Conservation (phyloP, 1,139 yeast genomes). For the Nakaseomyces kungkrabaensis region DNA sequence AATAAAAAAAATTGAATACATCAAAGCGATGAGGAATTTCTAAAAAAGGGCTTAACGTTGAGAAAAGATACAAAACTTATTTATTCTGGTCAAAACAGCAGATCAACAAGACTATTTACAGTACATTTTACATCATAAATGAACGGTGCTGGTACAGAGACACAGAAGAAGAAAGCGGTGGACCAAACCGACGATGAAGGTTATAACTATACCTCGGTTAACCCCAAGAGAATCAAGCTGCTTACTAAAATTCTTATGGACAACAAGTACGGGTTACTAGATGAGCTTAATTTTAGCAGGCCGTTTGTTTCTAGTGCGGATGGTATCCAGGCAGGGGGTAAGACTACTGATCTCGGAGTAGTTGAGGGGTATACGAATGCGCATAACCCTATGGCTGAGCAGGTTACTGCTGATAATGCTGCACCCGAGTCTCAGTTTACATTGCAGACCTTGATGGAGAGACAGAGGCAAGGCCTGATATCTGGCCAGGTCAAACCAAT, state of each 20-base stretch:
- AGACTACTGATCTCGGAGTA: neutral
- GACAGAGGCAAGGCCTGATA: neutral
- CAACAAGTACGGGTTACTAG: constrained; percentile 24
- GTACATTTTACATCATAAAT: too few species aligned
- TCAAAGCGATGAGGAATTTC: too few species aligned
- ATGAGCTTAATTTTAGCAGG: constrained; percentile 21
- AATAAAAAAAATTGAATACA: too few species aligned
- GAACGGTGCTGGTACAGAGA: neutral
- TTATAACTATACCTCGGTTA: neutral
- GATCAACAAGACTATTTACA: too few species aligned
- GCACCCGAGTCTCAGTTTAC: neutral
- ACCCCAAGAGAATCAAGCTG: constrained; percentile 15
- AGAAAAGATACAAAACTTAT: too few species aligned
- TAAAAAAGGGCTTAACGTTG: too few species aligned
- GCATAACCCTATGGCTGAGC: neutral
- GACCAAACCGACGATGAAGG: neutral
- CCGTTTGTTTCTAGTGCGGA: constrained; percentile 5
- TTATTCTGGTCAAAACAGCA: too few species aligned
- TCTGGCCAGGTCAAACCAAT: constrained; percentile 5
- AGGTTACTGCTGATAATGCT: neutral
- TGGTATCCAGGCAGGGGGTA: constrained; percentile 1
- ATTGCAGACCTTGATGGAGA: neutral
- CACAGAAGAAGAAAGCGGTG: neutral
- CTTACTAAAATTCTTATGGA: constrained; percentile 23
- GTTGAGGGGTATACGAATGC: constrained; percentile 4